Evolutionary conservation across 2,329 filamentous ascomycete species (phyloP), one percentile per base, ranked within the genome.

Genomic region (Aureobasidium vineae): DNA sequence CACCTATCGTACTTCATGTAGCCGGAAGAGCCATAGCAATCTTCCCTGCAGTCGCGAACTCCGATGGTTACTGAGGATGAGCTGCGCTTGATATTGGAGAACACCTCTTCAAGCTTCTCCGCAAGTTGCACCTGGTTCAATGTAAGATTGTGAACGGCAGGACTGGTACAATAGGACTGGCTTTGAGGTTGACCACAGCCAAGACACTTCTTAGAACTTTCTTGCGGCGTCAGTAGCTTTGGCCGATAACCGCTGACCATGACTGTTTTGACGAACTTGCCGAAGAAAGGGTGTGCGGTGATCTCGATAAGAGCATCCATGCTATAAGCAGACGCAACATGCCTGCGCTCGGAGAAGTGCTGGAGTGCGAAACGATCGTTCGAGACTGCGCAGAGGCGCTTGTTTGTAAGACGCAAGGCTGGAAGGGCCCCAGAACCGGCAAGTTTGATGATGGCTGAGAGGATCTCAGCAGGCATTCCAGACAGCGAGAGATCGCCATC

Each of bases 271-370:
- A 66, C 43, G n/a, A 41, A 57, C 11, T 33, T 38, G 10, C 63
- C 63, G 40, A 59, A 66, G 38, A 60, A 40, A 7, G 52, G 53
- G 21, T 66, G 63, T 6, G 52, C 52, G 3, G 63, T 43, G 53
- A 66, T 66, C 6, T 66, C 21, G 21, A 60, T 15, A 1, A 66
- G 45, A 15, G 41, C 53, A 19, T 66, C 16, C 21, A 66, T 53
- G 33, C 63, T 66, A 31, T 59, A n/a, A 7, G 5, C 4, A 28
- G 53, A 38, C 11, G 19, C 5, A 16, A 59, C 41, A 45, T 59
- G 52, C 43, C 19, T 65, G 15, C 61, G 47, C 21, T 65, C 50
- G 1, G 36, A 21, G 28, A 65, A 60, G 31, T 57, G 33, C 2
- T 15, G 4, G 16, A 23, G 3, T 26, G 33, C 41, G 15, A 65